Conservation (phyloP, 2,329 filamentous ascomycete genomes). For the Diaporthe helianthi region DNA sequence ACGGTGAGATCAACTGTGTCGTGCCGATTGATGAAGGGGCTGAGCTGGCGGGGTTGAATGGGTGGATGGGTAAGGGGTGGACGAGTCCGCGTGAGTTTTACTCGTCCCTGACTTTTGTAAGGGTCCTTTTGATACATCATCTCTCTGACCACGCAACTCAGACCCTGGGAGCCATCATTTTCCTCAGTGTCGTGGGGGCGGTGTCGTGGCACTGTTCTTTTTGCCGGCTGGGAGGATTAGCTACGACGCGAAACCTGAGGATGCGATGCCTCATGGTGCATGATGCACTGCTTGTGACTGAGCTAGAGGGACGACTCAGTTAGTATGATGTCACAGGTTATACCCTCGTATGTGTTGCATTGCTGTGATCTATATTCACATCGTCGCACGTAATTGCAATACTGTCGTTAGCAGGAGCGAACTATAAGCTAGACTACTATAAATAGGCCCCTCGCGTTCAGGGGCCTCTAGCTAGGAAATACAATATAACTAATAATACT, state of each 20-base stretch:
- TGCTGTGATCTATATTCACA: no score
- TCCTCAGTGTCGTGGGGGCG: constrained; percentile 57
- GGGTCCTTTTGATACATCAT: no score
- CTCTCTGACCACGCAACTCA: background rate
- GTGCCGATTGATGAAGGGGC: constrained; percentile 56
- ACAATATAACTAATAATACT: no score
- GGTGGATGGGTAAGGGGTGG: constrained; percentile 64
- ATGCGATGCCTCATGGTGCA: constrained; percentile 47
- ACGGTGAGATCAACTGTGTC: constrained; percentile 63
- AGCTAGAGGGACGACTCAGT: no score
- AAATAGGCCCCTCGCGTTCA: no score
- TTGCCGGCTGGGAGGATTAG: constrained; percentile 61
- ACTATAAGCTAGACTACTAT: no score
- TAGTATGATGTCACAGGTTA: no score
- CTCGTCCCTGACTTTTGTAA: background rate
- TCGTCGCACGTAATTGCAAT: no score
- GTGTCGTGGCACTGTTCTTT: constrained; percentile 61
- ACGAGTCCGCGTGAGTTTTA: constrained; percentile 52
- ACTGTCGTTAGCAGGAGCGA: no score
- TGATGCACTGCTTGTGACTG: background rate
- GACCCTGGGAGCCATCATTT: constrained; percentile 62
- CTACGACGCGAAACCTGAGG: constrained; percentile 53
- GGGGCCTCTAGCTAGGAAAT: no score
- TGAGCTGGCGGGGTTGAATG: constrained; percentile 61
- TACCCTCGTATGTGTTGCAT: no score